Base-by-base conservation (phyloP, 2,329 filamentous ascomycete genomes). In the Alternaria longipes region DNA sequence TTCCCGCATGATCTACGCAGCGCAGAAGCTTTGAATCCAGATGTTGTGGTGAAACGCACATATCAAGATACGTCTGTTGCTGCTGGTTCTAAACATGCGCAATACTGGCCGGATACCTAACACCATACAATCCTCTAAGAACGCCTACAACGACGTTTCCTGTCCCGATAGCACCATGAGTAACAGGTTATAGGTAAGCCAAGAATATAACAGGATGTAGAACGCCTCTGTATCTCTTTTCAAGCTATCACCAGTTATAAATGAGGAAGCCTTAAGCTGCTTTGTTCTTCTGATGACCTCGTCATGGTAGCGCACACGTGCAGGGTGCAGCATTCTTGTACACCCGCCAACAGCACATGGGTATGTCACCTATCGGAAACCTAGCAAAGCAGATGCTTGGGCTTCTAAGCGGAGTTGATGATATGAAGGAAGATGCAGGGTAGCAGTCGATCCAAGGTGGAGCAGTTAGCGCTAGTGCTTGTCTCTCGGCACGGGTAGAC, bases 401-500 rank as follows among this genome's bases (percentile, higher is more conserved):
- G 30, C 30, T 32, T 32, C 11, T 32, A 12, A 9, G 30, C 30
- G 30, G 30, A 32, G 30, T 20, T 9, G 16, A 3, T 14, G 26
- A 20, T 24, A n/a, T 11, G 20, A 16, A 38, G 18, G 38, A 60
- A 24, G 34, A 55, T 46, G 57, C 57, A 59, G 56, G 44, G 56
- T 34, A 38, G 38, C 26, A 55, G 38, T 32, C 45, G 52, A 56
- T 60, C 36, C 36, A 46, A 40, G 44, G 57, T 56, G 53, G 57
- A 56, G 57, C 54, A 22, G 38, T 46, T 51, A 56, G 59, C 62
- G 60, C 53, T 61, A 57, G 61, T 57, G 61, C 61, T 60, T 56
- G 58, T 57, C 59, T 61, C 63, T 69, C 62, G 67, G 67, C 64
- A 63, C 60, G 60, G 52, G 46, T 56, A 59, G 28, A 30, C 28